Base-by-base conservation (phyloP, 768 basidiomycete species). In the Hypholoma sublateritium region DNA sequence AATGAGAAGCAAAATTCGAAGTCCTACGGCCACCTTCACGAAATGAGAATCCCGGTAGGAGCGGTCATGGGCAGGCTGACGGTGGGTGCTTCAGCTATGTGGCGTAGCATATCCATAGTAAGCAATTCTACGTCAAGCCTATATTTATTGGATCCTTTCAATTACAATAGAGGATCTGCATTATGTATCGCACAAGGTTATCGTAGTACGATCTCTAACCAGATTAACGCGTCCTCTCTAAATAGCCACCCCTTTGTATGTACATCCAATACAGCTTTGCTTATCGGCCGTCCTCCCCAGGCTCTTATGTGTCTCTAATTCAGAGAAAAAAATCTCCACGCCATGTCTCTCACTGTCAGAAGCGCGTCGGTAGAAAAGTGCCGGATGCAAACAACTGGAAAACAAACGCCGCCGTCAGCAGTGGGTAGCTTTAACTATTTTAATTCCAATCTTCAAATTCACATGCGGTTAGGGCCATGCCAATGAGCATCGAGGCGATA, bases 321-420 rank as follows among this genome's bases (percentile, higher is more conserved):
- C 28, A 32, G 28, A 32, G 5, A 6, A 32, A 32, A 32, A 9
- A 6, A 9, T 9, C 9, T 32, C 28, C 28, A 32, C 28, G 28
- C 28, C 28, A 9, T 32, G 28, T 32, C 28, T 3, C 28, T 32
- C 28, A 7, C 5, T 32, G n/a, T 9, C 8, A 19, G 24, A 34
- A 8, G 34, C 48, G 17, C 32, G 28, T 19, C 32, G 19, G 50
- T 41, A 7, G 13, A 37, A 41, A 51, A 51, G 22, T 13, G 19
- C 35, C 36, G 50, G 5, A 21, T 19, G 24, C 36, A 39, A 41
- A 51, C 50, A 51, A 35, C 50, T 41, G 14, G 37, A 51, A 39
- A 51, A 51, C 32, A 51, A 51, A 41, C 50, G 50, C 50, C 50
- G 39, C 50, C 35, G 50, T 39, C 37, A 41, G 37, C 14, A 21